Evolutionary conservation across 176 grass and related monocot species (phyloP), one percentile per base, ranked within the genome.

Genomic region (Cenchrus americanus): DNA sequence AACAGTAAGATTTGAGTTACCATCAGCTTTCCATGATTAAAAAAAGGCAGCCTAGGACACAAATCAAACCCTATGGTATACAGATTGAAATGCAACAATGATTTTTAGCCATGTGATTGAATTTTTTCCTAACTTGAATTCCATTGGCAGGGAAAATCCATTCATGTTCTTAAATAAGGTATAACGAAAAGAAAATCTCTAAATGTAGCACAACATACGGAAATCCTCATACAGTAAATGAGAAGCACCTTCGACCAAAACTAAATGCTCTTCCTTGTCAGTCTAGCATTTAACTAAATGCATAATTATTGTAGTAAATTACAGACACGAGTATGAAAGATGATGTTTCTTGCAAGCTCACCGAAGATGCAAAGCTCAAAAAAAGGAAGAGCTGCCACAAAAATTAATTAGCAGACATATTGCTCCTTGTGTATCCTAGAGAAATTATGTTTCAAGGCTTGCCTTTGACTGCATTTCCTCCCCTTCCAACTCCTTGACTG

Each of bases 401-500:
- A 86, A 66, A 78, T 41, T 86, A 57, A 70, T 81, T 82, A 86
- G 66, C 24, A 53, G 62, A 17, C 13, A 3, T 58, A 55, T 79
- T 43, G 24, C 43, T 59, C 15, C 54, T 62, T 86, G 51, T 13
- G 7, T 81, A 52, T 64, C 67, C 37, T 77, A 84, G 23, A 73
- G 50, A 89, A 92, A 91, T 77, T 89, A 94, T 46, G 86, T 73
- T 91, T 91, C 57, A 46, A 76, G n/a, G 51, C 66, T 85, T 17
- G 49, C 81, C n/a, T 89, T 87, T 73, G 86, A 84, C 22, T 79
- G 71, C 60, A 89, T 69, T 78, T 89, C 93, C 65, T 97, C 94
- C 68, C 62, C 78, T 85, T 92, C 97, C 44, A 99, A 78, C 63
- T 99, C 97, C 78, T 96, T 99, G 7, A 96, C 93, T 79, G 97